Conservation (phyloP, 257 asterid genomes). For the Nyctanthes arbortristis region DNA sequence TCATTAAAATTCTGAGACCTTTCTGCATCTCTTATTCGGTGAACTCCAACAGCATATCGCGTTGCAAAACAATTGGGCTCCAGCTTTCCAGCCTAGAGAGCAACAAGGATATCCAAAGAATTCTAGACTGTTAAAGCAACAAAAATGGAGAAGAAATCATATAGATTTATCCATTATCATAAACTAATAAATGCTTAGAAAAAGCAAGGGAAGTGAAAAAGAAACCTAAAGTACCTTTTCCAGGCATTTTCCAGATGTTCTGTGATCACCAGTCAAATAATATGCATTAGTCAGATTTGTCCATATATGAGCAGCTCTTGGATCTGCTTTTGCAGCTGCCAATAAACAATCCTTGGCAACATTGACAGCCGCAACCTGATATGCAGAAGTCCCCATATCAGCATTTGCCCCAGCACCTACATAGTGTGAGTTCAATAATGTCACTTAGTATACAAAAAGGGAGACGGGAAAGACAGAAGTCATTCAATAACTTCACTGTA, state of each 20-base stretch:
- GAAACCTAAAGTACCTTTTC: conserved; percentile 57
- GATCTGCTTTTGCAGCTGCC: conserved; percentile 82
- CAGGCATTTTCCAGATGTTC: conserved; percentile 83
- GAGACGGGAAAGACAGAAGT: conserved; percentile 8
- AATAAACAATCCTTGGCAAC: conserved; percentile 93
- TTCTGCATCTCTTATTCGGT: conserved; percentile 93
- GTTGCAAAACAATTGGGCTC: conserved; percentile 98
- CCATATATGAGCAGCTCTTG: conserved; percentile 92
- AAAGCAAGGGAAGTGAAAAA: not conserved
- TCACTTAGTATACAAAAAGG: conserved; percentile 8
- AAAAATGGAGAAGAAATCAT: conserved; percentile 3
- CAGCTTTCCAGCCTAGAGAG: conserved; percentile 83
- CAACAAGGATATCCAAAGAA: conserved; percentile 25
- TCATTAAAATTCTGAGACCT: conserved; percentile 91
- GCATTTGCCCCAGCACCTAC: conserved; percentile 83
- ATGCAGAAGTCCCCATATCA: conserved; percentile 49
- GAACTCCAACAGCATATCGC: conserved; percentile 89
- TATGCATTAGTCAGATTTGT: conserved; percentile 87
- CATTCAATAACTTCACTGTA: conserved; percentile 11
- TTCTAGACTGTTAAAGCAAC: conserved; percentile 16
- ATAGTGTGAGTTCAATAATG: conserved; percentile 23
- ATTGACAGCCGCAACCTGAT: conserved; percentile 54
- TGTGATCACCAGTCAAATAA: conserved; percentile 80
- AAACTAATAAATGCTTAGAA: conserved; percentile 12
- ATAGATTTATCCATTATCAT: not conserved